phyloP scores from a whole-genome alignment of 1,139 yeast species.

The Geotrichum restrictum region DNA sequence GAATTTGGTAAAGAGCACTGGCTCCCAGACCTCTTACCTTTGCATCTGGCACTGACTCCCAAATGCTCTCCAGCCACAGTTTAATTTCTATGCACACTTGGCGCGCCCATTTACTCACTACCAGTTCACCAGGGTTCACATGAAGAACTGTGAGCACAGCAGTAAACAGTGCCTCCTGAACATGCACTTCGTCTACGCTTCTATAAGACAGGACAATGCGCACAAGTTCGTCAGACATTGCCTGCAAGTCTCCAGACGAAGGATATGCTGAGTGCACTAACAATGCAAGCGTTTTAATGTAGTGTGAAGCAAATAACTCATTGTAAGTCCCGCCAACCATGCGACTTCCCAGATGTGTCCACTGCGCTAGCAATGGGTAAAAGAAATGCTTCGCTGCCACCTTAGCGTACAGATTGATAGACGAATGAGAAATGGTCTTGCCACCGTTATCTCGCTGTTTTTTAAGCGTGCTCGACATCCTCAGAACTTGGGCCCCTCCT shows the following conservation, averaged over 20 bases:
- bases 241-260: constrained; percentile 46
- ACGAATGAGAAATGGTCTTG: constrained; percentile 27
- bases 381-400: constrained; percentile 48
- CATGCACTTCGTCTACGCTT: constrained; percentile 4
- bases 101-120: constrained; percentile 37
- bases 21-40: constrained; percentile 49
- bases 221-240: constrained; percentile 56
- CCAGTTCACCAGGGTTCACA: constrained; percentile 41
- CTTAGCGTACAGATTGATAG: constrained; percentile 41
- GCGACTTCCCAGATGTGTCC: constrained; percentile 38
- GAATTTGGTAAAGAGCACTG: constrained; percentile 45
- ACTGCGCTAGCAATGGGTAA: constrained; percentile 54
- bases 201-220: constrained; percentile 38
- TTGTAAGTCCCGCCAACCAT: constrained; percentile 51
- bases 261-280: constrained; percentile 59
- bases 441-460: constrained; percentile 26
- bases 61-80: constrained; percentile 43
- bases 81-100: constrained; percentile 40
- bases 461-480: constrained; percentile 47
- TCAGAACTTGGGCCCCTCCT: constrained; percentile 47
- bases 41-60: constrained; percentile 46
- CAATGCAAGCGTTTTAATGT: constrained; percentile 54
- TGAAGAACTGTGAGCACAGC: constrained; percentile 20
- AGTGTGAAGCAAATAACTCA: constrained; percentile 54
- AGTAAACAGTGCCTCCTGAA: constrained; percentile 15